phyloP scores from a whole-genome alignment of 495 filamentous ascomycete species.

The Thozetella sp. region DNA sequence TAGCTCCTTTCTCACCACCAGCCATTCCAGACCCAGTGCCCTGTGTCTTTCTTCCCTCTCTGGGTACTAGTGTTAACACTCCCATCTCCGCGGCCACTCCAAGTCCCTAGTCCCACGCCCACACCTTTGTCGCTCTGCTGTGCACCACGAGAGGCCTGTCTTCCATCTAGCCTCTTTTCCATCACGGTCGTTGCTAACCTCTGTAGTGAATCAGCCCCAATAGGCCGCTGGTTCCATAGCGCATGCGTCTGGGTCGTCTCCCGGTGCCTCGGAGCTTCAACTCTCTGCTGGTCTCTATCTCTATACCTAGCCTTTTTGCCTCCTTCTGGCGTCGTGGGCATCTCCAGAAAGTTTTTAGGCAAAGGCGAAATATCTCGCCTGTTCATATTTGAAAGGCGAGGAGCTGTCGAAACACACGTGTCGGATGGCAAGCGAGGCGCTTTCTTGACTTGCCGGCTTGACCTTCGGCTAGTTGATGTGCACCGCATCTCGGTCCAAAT shows the following conservation, averaged over 20 bases:
- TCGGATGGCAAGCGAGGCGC: constrained; percentile 16
- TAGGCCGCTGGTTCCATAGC: constrained; percentile 37
- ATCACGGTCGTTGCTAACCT: constrained; percentile 40
- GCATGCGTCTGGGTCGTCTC: constrained; percentile 35
- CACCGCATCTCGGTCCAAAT: constrained; percentile 48
- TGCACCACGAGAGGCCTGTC: no score
- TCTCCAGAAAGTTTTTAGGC: no score
- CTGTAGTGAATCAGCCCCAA: constrained; percentile 41
- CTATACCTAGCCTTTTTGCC: not conserved
- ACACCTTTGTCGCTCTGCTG: no score
- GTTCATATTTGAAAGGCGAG: constrained; percentile 11
- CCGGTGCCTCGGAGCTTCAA: constrained; percentile 20
- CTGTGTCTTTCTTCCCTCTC: no score
- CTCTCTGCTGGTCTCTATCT: not conserved
- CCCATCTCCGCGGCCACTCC: no score
- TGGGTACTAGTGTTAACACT: no score
- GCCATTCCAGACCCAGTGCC: no score
- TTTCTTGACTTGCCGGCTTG: constrained; percentile 17
- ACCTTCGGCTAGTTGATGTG: constrained; percentile 22
- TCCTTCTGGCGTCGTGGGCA: not conserved
- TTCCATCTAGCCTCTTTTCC: constrained; percentile 3
- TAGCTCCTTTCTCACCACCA: no score
- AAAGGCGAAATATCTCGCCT: not conserved
- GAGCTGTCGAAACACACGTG: no score
- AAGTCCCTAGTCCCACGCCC: no score